Evolutionary conservation across 148 eudicot genomes (phyloP), one percentile per base, ranked within the genome.

Genomic region (Fagopyrum tataricum): DNA sequence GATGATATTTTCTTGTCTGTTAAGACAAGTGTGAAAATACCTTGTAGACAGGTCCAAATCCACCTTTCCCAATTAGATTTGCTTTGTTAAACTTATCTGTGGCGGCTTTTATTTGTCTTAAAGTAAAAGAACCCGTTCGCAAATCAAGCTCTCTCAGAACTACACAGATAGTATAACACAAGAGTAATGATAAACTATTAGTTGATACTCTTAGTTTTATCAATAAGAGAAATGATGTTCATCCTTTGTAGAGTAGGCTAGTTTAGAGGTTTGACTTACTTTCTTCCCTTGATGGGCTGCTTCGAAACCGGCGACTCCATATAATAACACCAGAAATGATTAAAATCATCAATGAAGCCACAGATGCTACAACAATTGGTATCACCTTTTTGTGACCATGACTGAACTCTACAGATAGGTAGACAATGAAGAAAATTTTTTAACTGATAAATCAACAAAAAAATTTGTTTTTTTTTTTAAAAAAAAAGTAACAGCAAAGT

Each of bases 41-140:
- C 91, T 86, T 84, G 85, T 82, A 90, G 43, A 87, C 95, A 73
- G 88, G 74, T 55, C 95, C 91, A 79, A 89, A 90, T 70, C 95
- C 95, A 55, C 95, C 95, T 70, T 86, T 85, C 48, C 91, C 95
- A 71, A 87, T 79, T 70, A 84, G 86, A 79, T 86, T 81, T 21
- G 68, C 82, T 67, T 75, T 47, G 77, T 80, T 81, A 48, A 90
- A 90, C 72, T 86, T 76, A 71, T 86, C 73, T 4, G 96, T 90
- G 71, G 96, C 96, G 55, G 90, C 89, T 85, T 78, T 82, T 12
- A 90, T 76, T 75, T 90, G 95, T 79, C 81, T 81, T 39, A 53
- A 81, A 13, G 92, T 86, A 71, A 88, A 90, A 44, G 82, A 73
- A 21, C 96, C 92, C 67, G 85, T 81, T 71, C 80, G 81, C 74